Percentiles rank a stretch among this genome's conserved stretches.
These are phyloP conservation scores for Sherardia arvensis DNA, from an alignment of 257 asterid species.

Conservation along the genomic window DNA sequence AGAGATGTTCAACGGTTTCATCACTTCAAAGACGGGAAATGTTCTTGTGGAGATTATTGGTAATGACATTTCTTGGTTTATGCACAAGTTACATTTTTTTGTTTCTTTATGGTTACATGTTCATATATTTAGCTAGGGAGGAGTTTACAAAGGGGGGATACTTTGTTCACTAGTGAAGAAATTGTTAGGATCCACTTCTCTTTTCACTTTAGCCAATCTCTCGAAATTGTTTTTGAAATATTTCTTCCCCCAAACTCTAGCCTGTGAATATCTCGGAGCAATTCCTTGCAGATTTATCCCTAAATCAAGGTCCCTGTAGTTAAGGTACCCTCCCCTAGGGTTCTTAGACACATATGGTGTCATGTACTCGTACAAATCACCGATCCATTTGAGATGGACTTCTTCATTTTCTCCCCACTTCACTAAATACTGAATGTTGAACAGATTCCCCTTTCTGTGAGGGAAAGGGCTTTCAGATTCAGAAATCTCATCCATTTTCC, in stretches of 20 bases:
- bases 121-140: background rate
- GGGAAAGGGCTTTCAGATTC: slow-evolving; percentile 21
- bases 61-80: background rate
- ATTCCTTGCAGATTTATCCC: slow-evolving; percentile 11
- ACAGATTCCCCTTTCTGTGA: slow-evolving; percentile 21
- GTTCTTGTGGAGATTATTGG: slow-evolving; percentile 42
- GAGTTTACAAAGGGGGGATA: slow-evolving; percentile 10
- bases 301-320: slow-evolving; percentile 26
- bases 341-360: slow-evolving; percentile 17
- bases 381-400: slow-evolving; percentile 10
- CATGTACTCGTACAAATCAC: slow-evolving; percentile 13
- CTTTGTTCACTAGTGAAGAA: slow-evolving; percentile 26
- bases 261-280: slow-evolving; percentile 13
- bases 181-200: slow-evolving; percentile 18
- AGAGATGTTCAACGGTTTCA: slow-evolving; percentile 38
- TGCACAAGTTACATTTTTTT: background rate
- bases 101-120: background rate
- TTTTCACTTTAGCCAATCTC: slow-evolving; percentile 17
- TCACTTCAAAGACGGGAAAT: slow-evolving; percentile 30
- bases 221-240: slow-evolving; percentile 15
- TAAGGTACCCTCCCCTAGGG: slow-evolving; percentile 17
- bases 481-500: slow-evolving; percentile 17
- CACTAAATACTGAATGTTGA: slow-evolving; percentile 21
- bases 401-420: slow-evolving; percentile 14
- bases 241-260: slow-evolving; percentile 18